Evolutionary conservation across 2,329 filamentous ascomycete species (phyloP).

Genomic region (Fusarium zealandicum): DNA sequence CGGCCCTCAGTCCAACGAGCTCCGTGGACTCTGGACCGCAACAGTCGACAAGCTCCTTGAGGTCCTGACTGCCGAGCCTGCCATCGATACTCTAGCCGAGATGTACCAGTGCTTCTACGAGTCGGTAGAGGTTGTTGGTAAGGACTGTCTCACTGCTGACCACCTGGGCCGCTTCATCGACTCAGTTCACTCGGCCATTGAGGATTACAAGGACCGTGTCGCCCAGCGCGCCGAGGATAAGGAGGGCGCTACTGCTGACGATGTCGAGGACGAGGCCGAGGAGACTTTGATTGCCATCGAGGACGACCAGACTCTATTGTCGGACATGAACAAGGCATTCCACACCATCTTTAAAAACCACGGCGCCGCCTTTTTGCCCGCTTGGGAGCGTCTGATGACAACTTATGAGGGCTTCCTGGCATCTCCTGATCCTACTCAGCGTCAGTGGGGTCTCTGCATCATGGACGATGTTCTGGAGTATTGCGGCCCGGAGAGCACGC

Average conservation of each 20-base stretch:
- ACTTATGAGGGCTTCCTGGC: constrained; percentile 88
- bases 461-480: constrained; percentile 98
- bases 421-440: constrained; percentile 84
- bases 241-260: constrained; percentile 75
- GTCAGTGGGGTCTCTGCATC: constrained; percentile 99
- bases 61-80: constrained; percentile 90
- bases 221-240: constrained; percentile 83
- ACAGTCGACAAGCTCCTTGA: constrained; percentile 92
- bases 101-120: constrained; percentile 99
- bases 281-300: constrained; percentile 91
- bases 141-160: constrained; percentile 76
- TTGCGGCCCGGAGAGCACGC: constrained; percentile 86
- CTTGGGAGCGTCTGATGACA: constrained; percentile 85
- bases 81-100: constrained; percentile 94
- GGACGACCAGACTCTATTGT: constrained; percentile 94
- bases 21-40: constrained; percentile 81
- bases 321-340: constrained; percentile 99
- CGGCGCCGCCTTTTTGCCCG: constrained; percentile 79
- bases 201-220: constrained; percentile 92
- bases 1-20: constrained; percentile 78
- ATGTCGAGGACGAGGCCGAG: constrained; percentile 88
- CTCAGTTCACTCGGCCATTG: constrained; percentile 81
- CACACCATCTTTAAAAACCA: constrained; percentile 99
- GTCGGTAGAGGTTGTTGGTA: constrained; percentile 91
- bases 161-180: constrained; percentile 91